A percentile compares a stretch with the other conserved stretches of the same genome.
These are phyloP conservation scores for Cyberlindnera veronae DNA, from an alignment of 805 yeast genomes.

Conservation along the genomic window DNA sequence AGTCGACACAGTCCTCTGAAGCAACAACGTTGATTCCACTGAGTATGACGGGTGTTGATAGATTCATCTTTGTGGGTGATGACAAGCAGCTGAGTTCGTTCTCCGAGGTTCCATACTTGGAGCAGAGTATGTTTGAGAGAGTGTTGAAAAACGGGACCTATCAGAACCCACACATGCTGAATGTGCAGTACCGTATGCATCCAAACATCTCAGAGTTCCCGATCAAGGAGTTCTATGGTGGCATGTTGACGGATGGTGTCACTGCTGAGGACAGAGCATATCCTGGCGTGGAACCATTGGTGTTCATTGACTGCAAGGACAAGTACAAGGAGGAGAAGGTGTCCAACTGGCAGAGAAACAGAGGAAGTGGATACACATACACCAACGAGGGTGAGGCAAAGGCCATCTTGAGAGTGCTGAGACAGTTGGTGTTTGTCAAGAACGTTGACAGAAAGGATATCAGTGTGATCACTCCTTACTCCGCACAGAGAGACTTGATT, in stretches of 20 bases:
- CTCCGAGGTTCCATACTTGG: conserved; percentile 62
- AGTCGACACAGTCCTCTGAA: conserved; percentile 74
- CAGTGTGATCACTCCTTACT: conserved; percentile 72
- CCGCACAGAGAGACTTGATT: conserved; percentile 66
- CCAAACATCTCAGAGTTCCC: conserved; percentile 61
- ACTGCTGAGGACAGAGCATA: conserved; percentile 45
- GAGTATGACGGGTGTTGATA: conserved; percentile 62
- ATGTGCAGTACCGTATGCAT: conserved; percentile 68
- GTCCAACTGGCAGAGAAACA: conserved; percentile 38
- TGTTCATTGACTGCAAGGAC: conserved; percentile 58
- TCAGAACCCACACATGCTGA: conserved; percentile 60
- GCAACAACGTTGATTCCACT: conserved; percentile 69
- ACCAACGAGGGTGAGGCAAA: conserved; percentile 52
- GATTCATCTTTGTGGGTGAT: conserved; percentile 72
- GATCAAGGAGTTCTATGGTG: conserved; percentile 46
- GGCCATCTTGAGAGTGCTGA: conserved; percentile 44
- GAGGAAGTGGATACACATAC: conserved; percentile 54
- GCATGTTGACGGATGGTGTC: conserved; percentile 55
- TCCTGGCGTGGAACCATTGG: conserved; percentile 51
- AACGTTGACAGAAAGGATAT: conserved; percentile 47
- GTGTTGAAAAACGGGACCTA: conserved; percentile 59
- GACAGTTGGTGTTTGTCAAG: conserved; percentile 51
- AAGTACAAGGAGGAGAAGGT: conserved; percentile 45
- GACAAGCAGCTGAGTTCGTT: conserved; percentile 72
- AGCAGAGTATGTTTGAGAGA: conserved; percentile 67